phyloP scores from a whole-genome alignment of 2,329 filamentous ascomycete genomes.

The Rhinocladiella similis region DNA sequence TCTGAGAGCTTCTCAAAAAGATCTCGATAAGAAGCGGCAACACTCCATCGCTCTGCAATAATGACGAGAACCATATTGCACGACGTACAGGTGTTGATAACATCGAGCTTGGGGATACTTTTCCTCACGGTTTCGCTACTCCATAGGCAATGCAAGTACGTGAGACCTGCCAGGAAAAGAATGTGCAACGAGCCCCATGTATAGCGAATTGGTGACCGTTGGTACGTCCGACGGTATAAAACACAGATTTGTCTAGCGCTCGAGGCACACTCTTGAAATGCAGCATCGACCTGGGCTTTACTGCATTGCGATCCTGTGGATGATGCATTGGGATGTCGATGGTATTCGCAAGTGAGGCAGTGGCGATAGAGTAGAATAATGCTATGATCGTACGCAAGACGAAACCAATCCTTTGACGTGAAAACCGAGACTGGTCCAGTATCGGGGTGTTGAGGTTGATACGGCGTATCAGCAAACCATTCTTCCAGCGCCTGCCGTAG shows the following conservation, averaged over 20 bases:
- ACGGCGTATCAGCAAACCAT: conserved; percentile 27
- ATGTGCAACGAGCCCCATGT: conserved; percentile 29
- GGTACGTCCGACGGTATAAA: not conserved
- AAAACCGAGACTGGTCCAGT: conserved; percentile 32
- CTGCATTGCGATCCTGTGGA: not conserved
- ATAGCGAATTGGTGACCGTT: conserved; percentile 2
- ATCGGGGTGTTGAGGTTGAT: conserved; percentile 18
- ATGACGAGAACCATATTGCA: conserved; percentile 35
- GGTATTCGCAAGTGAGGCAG: conserved; percentile 12
- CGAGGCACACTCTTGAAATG: not conserved
- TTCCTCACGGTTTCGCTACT: conserved; percentile 25
- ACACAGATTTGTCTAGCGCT: not conserved
- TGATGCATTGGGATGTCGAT: not conserved
- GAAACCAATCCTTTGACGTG: conserved; percentile 40
- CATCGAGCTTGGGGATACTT: conserved; percentile 12
- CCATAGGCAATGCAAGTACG: conserved; percentile 39
- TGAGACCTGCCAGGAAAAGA: conserved; percentile 31
- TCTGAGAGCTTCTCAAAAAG: conserved; percentile 33
- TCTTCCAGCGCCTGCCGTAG: conserved; percentile 31
- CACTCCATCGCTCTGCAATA: conserved; percentile 36
- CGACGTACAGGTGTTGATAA: conserved; percentile 32
- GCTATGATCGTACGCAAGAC: conserved; percentile 40
- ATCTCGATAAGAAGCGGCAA: conserved; percentile 35
- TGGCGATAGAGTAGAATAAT: conserved; percentile 40
- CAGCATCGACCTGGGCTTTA: not conserved